Conservation (phyloP, 306 rosid genomes). For the Erythrophleum fordii region DNA sequence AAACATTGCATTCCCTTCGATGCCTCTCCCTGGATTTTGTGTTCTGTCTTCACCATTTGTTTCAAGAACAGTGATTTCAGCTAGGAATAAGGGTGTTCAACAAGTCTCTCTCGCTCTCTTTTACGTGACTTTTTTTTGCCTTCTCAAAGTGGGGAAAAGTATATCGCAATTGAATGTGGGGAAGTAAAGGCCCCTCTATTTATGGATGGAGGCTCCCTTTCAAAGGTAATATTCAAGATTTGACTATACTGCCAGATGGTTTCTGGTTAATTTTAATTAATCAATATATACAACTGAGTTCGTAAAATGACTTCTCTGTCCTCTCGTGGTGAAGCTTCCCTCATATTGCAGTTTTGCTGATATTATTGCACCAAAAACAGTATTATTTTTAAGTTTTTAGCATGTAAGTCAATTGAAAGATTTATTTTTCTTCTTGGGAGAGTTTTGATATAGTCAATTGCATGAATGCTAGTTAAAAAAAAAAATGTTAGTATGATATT, state of each 20-base stretch:
- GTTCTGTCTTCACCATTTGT: constrained; percentile 79
- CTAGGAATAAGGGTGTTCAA: background rate
- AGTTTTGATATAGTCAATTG: constrained; percentile 26
- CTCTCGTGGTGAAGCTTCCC: constrained; percentile 40
- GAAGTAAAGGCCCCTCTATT: constrained; percentile 43
- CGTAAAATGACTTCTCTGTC: constrained; percentile 39
- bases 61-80: background rate
- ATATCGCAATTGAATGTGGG: constrained; percentile 42
- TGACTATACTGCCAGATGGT: constrained; percentile 64
- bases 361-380: background rate
- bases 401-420: background rate
- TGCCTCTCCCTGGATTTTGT: constrained; percentile 52
- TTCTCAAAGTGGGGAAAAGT: constrained; percentile 42
- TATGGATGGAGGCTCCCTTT: constrained; percentile 63
- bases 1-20: constrained; percentile 24
- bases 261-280: constrained; percentile 37
- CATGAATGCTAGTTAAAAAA: background rate
- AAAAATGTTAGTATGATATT: background rate
- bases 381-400: background rate
- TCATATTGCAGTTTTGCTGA: background rate
- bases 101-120: background rate
- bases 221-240: constrained; percentile 49
- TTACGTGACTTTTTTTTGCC: background rate
- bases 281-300: background rate
- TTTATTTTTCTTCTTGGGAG: background rate